These are phyloP conservation scores for Cryptosporidium sp. DNA, from an alignment of 169 alveolate genomes.

Conservation along the genomic window DNA sequence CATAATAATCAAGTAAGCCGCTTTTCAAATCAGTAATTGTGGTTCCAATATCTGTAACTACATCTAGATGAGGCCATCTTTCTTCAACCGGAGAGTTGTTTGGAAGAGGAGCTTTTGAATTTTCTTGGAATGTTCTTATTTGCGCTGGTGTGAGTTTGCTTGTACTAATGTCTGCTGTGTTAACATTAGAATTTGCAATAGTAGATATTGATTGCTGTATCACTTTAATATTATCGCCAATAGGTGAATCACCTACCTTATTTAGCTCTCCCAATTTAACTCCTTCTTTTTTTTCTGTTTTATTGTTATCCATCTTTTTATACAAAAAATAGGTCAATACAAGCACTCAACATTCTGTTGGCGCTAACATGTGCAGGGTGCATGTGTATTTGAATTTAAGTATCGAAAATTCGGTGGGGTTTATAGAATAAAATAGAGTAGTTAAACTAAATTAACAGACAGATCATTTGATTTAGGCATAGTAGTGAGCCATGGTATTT, in stretches of 20 bases:
- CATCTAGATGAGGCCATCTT: constrained; percentile 67
- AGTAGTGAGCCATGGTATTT: neutral
- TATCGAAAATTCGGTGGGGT: constrained; percentile 24
- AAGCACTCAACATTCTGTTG: neutral
- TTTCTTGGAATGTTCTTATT: constrained; percentile 47
- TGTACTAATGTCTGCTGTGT: constrained; percentile 20
- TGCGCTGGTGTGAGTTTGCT: constrained; percentile 47
- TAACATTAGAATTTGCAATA: constrained; percentile 16
- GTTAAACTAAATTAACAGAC: neutral
- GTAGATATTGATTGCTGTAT: constrained; percentile 26
- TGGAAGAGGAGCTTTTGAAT: constrained; percentile 41
- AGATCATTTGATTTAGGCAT: neutral
- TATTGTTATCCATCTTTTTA: constrained; percentile 5
- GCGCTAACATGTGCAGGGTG: constrained; percentile 73
- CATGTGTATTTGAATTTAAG: constrained; percentile 57
- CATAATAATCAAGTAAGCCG: constrained; percentile 47
- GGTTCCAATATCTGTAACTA: constrained; percentile 52
- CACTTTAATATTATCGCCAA: constrained; percentile 39
- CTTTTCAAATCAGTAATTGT: constrained; percentile 60
- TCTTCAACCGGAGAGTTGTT: constrained; percentile 53
- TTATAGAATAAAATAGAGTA: neutral
- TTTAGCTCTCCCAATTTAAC: neutral
- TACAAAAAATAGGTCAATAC: neutral
- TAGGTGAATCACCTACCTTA: constrained; percentile 43
- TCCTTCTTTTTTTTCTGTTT: constrained; percentile 11